Percentiles rank a stretch among this genome's conserved stretches.
These are phyloP conservation scores for Boletus reticuloceps DNA, from an alignment of 768 basidiomycete species.

Conservation along the genomic window DNA sequence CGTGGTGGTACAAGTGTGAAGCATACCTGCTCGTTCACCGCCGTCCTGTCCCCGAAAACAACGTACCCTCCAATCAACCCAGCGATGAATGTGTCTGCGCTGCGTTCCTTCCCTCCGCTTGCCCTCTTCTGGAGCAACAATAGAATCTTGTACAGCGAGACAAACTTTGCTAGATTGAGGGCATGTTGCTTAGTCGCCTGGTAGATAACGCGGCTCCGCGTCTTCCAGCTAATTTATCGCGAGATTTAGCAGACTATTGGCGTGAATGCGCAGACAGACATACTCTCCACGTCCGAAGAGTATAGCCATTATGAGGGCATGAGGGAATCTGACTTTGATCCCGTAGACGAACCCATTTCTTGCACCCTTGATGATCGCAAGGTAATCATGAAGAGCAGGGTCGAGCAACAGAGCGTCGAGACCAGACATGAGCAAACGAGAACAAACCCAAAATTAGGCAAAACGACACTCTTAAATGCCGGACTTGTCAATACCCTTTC, in stretches of 20 bases:
- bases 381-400: slow-evolving; percentile 84
- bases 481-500: not conserved
- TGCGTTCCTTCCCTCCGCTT: slow-evolving; percentile 80
- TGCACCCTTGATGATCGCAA: slow-evolving; percentile 93
- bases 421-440: slow-evolving; percentile 20
- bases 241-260: slow-evolving; percentile 6
- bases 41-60: slow-evolving; percentile 81
- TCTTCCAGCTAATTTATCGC: slow-evolving; percentile 60
- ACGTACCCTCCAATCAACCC: slow-evolving; percentile 90
- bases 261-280: slow-evolving; percentile 31
- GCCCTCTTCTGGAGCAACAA: slow-evolving; percentile 78
- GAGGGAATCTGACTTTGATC: slow-evolving; percentile 90
- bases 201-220: slow-evolving; percentile 67
- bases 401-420: slow-evolving; percentile 37
- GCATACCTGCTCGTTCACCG: slow-evolving; percentile 88
- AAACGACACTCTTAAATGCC: not conserved
- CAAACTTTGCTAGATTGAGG: slow-evolving; percentile 90
- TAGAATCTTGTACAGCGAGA: slow-evolving; percentile 86
- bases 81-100: slow-evolving; percentile 85
- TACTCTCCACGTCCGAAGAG: slow-evolving; percentile 91
- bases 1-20: not conserved
- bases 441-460: not conserved
- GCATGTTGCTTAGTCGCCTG: slow-evolving; percentile 89
- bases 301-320: slow-evolving; percentile 95
- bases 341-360: slow-evolving; percentile 90